These are phyloP conservation scores for Kitagawia praeruptora DNA, from an alignment of 129 eudicot genomes.

Conservation along the genomic window DNA sequence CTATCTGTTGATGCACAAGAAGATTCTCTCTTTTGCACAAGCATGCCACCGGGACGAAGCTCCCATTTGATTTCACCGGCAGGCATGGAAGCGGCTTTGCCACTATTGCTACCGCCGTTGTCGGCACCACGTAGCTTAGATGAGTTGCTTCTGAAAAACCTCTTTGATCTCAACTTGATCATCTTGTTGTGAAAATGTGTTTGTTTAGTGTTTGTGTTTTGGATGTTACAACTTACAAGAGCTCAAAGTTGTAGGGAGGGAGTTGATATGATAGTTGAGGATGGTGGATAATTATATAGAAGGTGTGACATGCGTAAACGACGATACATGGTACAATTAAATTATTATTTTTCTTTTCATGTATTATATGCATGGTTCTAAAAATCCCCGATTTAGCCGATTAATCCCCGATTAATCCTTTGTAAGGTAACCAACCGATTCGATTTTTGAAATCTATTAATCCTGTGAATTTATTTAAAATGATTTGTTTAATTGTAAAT, in stretches of 20 bases:
- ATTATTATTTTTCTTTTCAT: not conserved
- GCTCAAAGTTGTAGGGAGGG: no score
- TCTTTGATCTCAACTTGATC: conserved; percentile 67
- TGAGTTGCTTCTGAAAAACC: conserved; percentile 40
- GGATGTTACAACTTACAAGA: no score
- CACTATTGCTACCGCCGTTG: conserved; percentile 14
- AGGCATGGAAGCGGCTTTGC: conserved; percentile 3
- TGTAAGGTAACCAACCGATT: no score
- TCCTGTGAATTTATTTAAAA: no score
- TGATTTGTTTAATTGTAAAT: no score
- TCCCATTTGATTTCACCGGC: conserved; percentile 65
- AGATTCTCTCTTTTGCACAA: conserved; percentile 78
- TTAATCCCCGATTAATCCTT: no score
- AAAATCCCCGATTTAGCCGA: no score
- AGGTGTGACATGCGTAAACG: conserved; percentile 16
- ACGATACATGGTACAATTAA: conserved; percentile 7
- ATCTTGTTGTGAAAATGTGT: conserved; percentile 14
- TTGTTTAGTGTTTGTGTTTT: not conserved
- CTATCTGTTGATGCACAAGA: conserved; percentile 10
- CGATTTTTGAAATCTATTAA: no score
- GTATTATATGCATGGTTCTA: no score
- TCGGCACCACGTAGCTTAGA: conserved; percentile 44
- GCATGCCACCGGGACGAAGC: conserved; percentile 82
- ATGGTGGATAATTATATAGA: conserved; percentile 31
- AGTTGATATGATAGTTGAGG: conserved; percentile 1